Conservation (phyloP, 2,329 filamentous ascomycete species). For the Zasmidium cellare region DNA sequence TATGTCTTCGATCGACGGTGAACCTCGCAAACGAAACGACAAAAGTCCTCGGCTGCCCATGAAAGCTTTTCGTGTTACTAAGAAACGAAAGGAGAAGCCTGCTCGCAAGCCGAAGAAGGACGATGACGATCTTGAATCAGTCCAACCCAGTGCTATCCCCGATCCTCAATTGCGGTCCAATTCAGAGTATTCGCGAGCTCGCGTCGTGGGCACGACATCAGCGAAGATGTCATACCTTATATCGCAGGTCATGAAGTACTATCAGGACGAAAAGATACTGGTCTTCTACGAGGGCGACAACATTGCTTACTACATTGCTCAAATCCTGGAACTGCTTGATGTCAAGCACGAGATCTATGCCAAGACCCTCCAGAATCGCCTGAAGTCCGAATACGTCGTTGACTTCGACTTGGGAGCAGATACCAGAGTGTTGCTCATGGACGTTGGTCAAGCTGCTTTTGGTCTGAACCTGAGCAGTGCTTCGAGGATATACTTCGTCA, state of each 20-base stretch:
- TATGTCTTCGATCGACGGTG: background rate
- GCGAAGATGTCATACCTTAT: constrained; percentile 86
- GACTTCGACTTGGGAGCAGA: constrained; percentile 70
- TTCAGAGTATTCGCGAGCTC: constrained; percentile 60
- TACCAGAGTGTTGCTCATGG: constrained; percentile 83
- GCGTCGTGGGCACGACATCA: constrained; percentile 76
- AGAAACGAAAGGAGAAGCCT: background rate
- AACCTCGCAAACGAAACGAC: background rate
- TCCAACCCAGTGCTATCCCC: background rate
- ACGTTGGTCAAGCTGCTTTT: constrained; percentile 83
- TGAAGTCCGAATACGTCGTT: constrained; percentile 73
- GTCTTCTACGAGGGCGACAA: constrained; percentile 92
- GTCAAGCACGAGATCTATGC: constrained; percentile 68
- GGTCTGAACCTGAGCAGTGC: constrained; percentile 83
- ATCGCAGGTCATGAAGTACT: constrained; percentile 67
- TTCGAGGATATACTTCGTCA: constrained; percentile 84
- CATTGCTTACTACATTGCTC: constrained; percentile 79
- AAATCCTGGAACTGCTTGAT: constrained; percentile 72
- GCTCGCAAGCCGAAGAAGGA: background rate
- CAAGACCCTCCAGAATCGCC: constrained; percentile 53
- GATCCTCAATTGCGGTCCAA: constrained; percentile 23
- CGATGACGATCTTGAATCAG: background rate
- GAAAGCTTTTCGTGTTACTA: background rate
- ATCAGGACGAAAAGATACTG: constrained; percentile 78
- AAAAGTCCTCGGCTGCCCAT: background rate